Conservation (phyloP, 257 asterid species). For the Solanum dulcamara region DNA sequence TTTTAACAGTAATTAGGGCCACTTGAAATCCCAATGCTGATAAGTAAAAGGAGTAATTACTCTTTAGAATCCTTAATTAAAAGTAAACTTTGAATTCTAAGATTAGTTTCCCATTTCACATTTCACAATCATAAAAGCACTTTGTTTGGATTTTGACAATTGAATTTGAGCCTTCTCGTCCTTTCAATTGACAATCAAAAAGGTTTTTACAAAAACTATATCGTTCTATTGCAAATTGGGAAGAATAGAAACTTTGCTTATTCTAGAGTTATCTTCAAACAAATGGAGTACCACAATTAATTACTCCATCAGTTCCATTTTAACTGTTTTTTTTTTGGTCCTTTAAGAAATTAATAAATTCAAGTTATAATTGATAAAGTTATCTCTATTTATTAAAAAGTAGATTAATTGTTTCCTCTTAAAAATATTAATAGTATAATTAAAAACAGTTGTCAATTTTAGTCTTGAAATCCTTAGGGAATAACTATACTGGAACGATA, state of each 20-base stretch:
- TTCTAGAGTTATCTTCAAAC: not conserved
- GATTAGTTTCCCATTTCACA: not conserved
- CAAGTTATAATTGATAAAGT: too few relatives aligned
- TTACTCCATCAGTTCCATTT: too few relatives aligned
- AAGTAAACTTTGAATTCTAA: not conserved
- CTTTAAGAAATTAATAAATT: too few relatives aligned
- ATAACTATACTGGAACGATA: too few relatives aligned
- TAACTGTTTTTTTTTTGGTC: too few relatives aligned
- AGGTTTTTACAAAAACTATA: not conserved
- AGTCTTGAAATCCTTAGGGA: too few relatives aligned
- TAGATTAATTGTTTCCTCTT: too few relatives aligned
- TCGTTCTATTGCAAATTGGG: not conserved
- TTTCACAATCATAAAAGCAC: not conserved
- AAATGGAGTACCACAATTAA: not conserved
- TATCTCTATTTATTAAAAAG: too few relatives aligned
- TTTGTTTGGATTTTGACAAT: not conserved
- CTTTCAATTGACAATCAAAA: not conserved
- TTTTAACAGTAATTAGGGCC: not conserved
- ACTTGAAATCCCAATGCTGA: not conserved
- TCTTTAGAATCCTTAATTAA: not conserved
- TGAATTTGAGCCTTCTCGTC: not conserved
- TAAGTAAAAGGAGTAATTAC: not conserved
- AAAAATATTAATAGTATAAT: too few relatives aligned
- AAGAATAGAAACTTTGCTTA: not conserved
- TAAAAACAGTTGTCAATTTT: too few relatives aligned